Base-by-base conservation (phyloP, 331 rosid species). In the Malus hybrid region DNA sequence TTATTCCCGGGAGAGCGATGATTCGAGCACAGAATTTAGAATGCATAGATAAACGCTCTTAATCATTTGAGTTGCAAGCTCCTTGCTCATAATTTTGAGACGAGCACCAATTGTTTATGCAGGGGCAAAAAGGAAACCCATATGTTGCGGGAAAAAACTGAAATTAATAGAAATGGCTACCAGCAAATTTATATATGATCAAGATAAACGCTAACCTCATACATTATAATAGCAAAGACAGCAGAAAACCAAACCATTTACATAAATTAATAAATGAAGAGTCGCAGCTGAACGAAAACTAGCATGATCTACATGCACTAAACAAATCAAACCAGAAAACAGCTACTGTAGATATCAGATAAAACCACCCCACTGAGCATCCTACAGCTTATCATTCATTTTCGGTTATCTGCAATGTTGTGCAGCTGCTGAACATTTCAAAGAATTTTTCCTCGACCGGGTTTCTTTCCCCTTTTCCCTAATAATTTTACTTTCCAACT, bases 401-500 rank as follows among this genome's bases (percentile, higher is more conserved):
- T 60, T 20, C 20, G 6, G 65, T 24, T 52, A 13, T 55, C 22
- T 60, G 60, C 63, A 71, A 66, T 48, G 13, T 9, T 32, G n/a
- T 52, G 48, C n/a, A 52, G 29, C 13, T n/a, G 57, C 76, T 39
- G 72, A 55, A n/a, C 20, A 46, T 44, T 39, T 10, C 10, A 48
- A 66, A 22, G 52, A 52, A 48, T 69, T 20, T 56, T 10, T 65
- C 29, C 32, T 26, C 39, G 62, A 62, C 22, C 29, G 66, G 22
- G 7, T 42, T 22, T 66, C 57, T 58, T 73, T 29, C 8, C 20
- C 33, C 7, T n/a, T 26, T 57, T 22, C 36, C 16, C 20, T 18
- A 2, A 55, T 55, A 16, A 7, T 71, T 33, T 19, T 66, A 26
- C 71, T 68, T 74, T 77, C 36, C 77, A 77, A 73, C 63, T 32